Base-by-base conservation (phyloP, 495 filamentous ascomycete species). In the Durotheca rogersii region DNA sequence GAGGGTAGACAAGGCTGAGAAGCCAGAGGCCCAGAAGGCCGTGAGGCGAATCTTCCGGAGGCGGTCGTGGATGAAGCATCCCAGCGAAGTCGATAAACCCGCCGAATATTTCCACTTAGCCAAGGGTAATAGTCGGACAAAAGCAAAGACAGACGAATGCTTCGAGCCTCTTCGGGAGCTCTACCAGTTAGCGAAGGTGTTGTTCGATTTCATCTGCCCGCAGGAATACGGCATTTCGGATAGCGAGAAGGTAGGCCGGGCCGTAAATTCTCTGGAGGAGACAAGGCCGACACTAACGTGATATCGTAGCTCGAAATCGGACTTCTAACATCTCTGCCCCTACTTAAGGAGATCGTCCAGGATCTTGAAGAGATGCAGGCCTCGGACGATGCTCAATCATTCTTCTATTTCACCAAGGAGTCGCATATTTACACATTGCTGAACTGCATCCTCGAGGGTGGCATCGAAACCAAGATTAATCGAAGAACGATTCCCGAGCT, bases 361-460 rank as follows among this genome's bases (percentile, higher is more conserved):
- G 90, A 97, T 63, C 77, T 98, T n/a, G 93, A 98, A 71, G 90
- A 96, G 65, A 88, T 97, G 56, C 93, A 97, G 69, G 92, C 93
- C 3, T 91, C 87, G 0, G 81, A 88, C 38, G 87, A 91, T 64
- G 90, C 90, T 14, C 96, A 96, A 62, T 90, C 86, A 3, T 96
- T 96, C 73, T 85, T 97, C 73, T 98, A 98, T 71, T 98, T 98
- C 66, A 98, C 93, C 19, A 98, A 98, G 65, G 93, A 98, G 72
- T 93, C 88, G 4, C 93, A 98, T 59, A 96, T 98, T 57, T 98
- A 98, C 71, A 97, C 93, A 12, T 79, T 98, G 21, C 79, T 98
- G 36, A 98, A 98, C 69, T 97, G 94, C 67, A 96, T 98, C 53
- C 75, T 98, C 23, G 93, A 96, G 71, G 93, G 93, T 52, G 93